Base-by-base conservation (phyloP, 805 yeast species). In the Blastobotrys peoriensis region DNA sequence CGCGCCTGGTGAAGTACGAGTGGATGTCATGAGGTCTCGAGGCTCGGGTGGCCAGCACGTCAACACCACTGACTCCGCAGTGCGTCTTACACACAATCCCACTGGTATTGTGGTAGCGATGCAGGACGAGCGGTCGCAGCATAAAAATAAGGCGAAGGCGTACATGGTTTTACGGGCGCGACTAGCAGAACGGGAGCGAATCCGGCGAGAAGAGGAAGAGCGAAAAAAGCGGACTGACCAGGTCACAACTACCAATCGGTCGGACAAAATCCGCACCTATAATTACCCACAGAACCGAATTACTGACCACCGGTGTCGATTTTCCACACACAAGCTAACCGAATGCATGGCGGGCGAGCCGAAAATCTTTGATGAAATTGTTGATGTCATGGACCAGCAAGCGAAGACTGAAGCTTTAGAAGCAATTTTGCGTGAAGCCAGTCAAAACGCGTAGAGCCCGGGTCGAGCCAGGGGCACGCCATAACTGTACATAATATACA, bases 11-110 rank as follows among this genome's bases (percentile, higher is more conserved):
- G 98, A 93, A 56, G 79, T 93, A 18, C 74, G 96, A 45, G 79
- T 93, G 3, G 98, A 93, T 61, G 88, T 93, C n/a, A 93, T 91
- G 96, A 73, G 98, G 54, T 86, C 98, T 0, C 80, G 95, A 45
- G 98, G 98, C 2, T 83, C 93, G 51, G 98, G 98, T 45, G 98
- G 98, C 0, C 98, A 91, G 67, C 98, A 91, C 60, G 98, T 91
- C 30, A 91, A 91, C 60, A 91, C 96, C 10, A 93, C 98, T 0
- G 98, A 91, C 60, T 87, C 96, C 1, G 98, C 98, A 0, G 98
- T 93, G 10, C 73, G 98, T 55, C 67, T 93, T 21, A 87, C 91
- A 1, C 98, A 93, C 66, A 69, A 84, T 13, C 97, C 98, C 3
- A 80, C 96, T 0, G 97, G 97, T 2, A 79, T 86, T 33, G 80